These are phyloP conservation scores for cucumber (Cucumis sativus) DNA, from an alignment of 306 rosid species.

Conservation along the genomic window DNA sequence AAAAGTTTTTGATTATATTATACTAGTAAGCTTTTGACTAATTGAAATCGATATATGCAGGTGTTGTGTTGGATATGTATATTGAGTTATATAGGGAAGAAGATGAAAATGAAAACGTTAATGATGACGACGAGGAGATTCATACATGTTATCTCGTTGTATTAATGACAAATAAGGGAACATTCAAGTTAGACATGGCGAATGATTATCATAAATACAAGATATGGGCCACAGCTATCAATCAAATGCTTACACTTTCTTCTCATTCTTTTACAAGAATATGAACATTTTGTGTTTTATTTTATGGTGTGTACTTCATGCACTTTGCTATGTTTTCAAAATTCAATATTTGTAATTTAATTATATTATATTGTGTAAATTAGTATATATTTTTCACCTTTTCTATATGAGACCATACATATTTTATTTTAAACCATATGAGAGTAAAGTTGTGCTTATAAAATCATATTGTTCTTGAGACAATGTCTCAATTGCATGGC, in stretches of 20 bases:
- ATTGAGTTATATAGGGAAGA: constrained; percentile 18
- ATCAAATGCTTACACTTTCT: constrained; percentile 59
- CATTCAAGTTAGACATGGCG: constrained; percentile 79
- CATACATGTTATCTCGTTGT: constrained; percentile 70
- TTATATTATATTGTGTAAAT: constrained; percentile 1
- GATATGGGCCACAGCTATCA: constrained; percentile 64
- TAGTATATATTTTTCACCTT: neutral
- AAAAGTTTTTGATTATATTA: neutral
- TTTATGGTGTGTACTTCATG: neutral
- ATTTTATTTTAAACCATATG: neutral
- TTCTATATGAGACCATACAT: too few relatives aligned
- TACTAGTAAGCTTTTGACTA: too few relatives aligned
- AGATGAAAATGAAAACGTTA: constrained; percentile 32
- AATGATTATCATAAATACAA: constrained; percentile 54
- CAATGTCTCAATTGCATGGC: too few relatives aligned
- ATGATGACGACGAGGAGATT: constrained; percentile 17
- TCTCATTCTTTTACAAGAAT: constrained; percentile 55
- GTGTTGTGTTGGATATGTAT: neutral
- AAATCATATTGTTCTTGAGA: too few relatives aligned
- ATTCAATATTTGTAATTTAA: neutral
- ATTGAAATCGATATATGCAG: neutral
- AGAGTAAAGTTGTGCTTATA: neutral
- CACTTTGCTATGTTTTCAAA: neutral
- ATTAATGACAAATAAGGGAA: constrained; percentile 57
- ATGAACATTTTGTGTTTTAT: neutral